Base-by-base conservation (phyloP, 164 flowering plant species). In the Piper betle region DNA sequence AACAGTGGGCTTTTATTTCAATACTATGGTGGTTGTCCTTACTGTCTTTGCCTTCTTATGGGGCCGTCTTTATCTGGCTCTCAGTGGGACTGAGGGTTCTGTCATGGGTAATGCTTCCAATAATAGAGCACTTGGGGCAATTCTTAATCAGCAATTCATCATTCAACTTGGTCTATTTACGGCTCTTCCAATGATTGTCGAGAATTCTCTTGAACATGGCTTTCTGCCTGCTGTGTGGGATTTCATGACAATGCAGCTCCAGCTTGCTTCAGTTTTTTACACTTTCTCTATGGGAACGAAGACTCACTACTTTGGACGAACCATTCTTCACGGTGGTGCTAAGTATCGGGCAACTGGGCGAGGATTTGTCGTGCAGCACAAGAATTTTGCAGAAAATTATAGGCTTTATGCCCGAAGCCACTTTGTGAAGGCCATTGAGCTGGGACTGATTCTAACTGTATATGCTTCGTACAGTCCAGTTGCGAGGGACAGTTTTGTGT, bases 261-360 rank as follows among this genome's bases (percentile, higher is more conserved):
- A 93, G 75, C 85, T 90, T 56, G 79, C 90, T 4, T 87, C 98
- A 38, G 55, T 82, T 10, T 93, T 93, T n/a, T n/a, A n/a, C n/a
- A n/a, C n/a, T n/a, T n/a, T n/a, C n/a, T n/a, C n/a, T n/a, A n/a
- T n/a, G n/a, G n/a, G n/a, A n/a, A n/a, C n/a, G n/a, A n/a, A n/a
- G n/a, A n/a, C n/a, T n/a, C n/a, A n/a, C n/a, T n/a, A n/a, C n/a
- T n/a, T n/a, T n/a, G n/a, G n/a, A n/a, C n/a, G n/a, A n/a, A n/a
- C n/a, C n/a, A n/a, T n/a, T 66, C 96, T 93, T 65, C 98, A 90
- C 66, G 98, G 98, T 2, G 97, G 98, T 67, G 98, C 98, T 4
- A 90, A 87, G 77, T 93, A 90, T 69, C 77, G 97, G 58, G 92
- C 96, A n/a, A 87, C 98, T 15, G 98, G 98, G 6, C n/a, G n/a